These are phyloP conservation scores for Balakata baccata DNA, from an alignment of 345 rosid genomes.

Conservation along the genomic window DNA sequence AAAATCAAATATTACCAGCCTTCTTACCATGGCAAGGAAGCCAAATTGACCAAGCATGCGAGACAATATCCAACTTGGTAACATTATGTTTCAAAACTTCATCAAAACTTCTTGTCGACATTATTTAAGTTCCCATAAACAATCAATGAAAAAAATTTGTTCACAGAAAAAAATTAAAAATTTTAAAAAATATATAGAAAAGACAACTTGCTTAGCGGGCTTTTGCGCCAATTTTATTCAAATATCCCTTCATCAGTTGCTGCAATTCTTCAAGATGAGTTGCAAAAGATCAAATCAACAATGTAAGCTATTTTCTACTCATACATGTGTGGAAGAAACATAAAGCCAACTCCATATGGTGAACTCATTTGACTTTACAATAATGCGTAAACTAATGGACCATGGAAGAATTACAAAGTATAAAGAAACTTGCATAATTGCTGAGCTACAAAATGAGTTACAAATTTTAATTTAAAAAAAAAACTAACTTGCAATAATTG, in stretches of 20 bases:
- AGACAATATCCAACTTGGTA: slow-evolving; percentile 96
- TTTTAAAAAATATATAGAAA: background rate
- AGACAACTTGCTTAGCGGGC: slow-evolving; percentile 73
- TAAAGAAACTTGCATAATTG: background rate
- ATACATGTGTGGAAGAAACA: too few relatives aligned
- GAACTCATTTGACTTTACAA: background rate
- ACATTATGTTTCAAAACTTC: slow-evolving; percentile 95
- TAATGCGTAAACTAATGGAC: background rate
- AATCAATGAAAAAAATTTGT: background rate
- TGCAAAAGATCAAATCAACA: slow-evolving; percentile 24
- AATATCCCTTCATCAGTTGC: slow-evolving; percentile 87
- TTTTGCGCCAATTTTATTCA: slow-evolving; percentile 72
- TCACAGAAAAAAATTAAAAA: too few relatives aligned
- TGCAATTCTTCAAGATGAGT: slow-evolving; percentile 76
- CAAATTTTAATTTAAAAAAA: background rate
- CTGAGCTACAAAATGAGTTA: background rate
- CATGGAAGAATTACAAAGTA: background rate
- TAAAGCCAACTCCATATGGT: background rate
- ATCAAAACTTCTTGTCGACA: too few relatives aligned
- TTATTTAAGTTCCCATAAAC: too few relatives aligned
- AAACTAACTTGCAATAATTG: slow-evolving; percentile 62
- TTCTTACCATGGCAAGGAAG: slow-evolving; percentile 84
- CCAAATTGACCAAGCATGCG: slow-evolving; percentile 99
- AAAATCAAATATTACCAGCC: slow-evolving; percentile 7
- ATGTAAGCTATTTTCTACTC: background rate